Evolutionary conservation across 2,329 filamentous ascomycete genomes (phyloP).

Genomic region (Exophiala alcalophila): DNA sequence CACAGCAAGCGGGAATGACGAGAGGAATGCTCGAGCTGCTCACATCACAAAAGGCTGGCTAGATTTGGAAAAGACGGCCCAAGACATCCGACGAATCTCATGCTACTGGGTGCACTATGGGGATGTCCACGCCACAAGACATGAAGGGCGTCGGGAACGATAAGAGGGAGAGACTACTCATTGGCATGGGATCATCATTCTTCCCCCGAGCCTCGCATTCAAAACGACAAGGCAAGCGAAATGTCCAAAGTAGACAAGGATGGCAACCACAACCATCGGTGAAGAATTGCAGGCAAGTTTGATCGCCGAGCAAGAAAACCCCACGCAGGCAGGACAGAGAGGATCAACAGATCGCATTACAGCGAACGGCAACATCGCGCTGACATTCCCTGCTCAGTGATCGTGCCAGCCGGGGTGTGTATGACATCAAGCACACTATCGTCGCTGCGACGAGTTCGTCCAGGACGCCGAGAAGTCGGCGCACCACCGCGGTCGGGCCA

Average conservation of each 20-base stretch:
- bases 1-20: constrained; percentile 77
- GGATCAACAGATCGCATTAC: too few species aligned
- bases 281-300: not conserved
- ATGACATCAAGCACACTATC: constrained; percentile 72
- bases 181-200: not conserved
- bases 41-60: constrained; percentile 13
- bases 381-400: constrained; percentile 69
- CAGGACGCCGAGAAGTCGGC: constrained; percentile 63
- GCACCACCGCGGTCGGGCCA: constrained; percentile 59
- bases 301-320: not conserved
- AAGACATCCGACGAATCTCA: not conserved
- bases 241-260: not conserved
- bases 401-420: constrained; percentile 65
- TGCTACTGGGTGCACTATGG: not conserved
- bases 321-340: too few species aligned
- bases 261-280: not conserved
- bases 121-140: too few species aligned
- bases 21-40: constrained; percentile 80
- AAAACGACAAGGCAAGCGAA: not conserved
- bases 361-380: constrained; percentile 47
- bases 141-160: not conserved
- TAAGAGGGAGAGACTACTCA: not conserved
- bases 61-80: not conserved
- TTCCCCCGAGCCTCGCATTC: not conserved
- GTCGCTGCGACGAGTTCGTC: constrained; percentile 79